Base-by-base conservation (phyloP, 2,329 filamentous ascomycete genomes). In the Fusarium kyushuense region DNA sequence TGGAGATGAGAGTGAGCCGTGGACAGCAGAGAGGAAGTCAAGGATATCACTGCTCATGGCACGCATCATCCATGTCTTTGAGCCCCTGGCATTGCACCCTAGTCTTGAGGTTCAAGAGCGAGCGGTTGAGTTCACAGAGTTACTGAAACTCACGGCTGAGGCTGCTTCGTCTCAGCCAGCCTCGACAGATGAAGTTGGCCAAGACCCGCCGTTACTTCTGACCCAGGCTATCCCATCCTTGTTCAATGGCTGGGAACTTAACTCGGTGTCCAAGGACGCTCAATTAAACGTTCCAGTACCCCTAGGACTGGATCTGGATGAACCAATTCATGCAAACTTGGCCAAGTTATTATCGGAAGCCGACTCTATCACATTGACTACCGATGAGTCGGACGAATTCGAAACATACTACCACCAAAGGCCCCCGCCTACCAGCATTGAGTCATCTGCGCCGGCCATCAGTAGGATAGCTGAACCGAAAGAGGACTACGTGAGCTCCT, bases 61-160 rank as follows among this genome's bases (percentile, higher is more conserved):
- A 29, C 89, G 94, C 3, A 89, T 97, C 9, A 87, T 97, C 21
- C 88, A 96, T 76, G 91, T 92, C 47, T 82, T 97, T 23, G 94
- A 98, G 73, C 87, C 90, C 1, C 79, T 98, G 17, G 89, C 90
- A 1, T 84, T 90, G 40, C 93, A 98, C 76, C 94, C 95, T 0
- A 93, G 90, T 72, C 84, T 99, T 2, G 96, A 99, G 76, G 94
- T 99, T 5, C 96, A 99, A 79, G 96, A 98, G 78, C 89, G 96
- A 58, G 91, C 94, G 5, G 94, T 97, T 2, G 94, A 97, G 76
- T 96, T 97, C 72, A 86, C 94, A 0, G 96, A 99, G 76, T 84
- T 98, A 14, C 87, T 98, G 74, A 93, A 93, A 60, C 84, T 99
- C 43, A 93, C 93, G 3, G 89, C 90, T 2, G 96, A 99, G 80